phyloP scores from a whole-genome alignment of 2,329 filamentous ascomycete genomes.

The Diaporthe eres region DNA sequence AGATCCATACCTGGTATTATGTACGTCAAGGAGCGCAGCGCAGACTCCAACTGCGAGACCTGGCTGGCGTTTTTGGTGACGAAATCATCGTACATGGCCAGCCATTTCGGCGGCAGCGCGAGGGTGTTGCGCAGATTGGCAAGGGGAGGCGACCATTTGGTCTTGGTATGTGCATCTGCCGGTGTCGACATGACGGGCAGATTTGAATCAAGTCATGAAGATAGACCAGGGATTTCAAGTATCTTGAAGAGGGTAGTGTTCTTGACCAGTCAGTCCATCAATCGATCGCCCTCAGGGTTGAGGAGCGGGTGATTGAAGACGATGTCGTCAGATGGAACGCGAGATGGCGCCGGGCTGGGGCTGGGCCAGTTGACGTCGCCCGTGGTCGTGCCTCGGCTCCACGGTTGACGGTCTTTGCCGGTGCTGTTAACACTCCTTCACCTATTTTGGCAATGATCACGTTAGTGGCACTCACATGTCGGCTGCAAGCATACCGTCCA shows the following conservation, averaged over 20 bases:
- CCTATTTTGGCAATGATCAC: accelerated
- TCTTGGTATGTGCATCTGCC: conserved; percentile 40
- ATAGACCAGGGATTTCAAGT: neutral
- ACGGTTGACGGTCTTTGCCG: conserved; percentile 5
- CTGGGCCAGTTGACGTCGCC: conserved; percentile 7
- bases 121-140: conserved; percentile 60
- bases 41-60: conserved; percentile 95
- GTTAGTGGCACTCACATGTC: conserved; percentile 28
- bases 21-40: conserved; percentile 92
- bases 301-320: neutral
- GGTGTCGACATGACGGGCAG: conserved; percentile 39
- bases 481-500: neutral
- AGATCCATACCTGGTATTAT: conserved; percentile 83
- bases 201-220: conserved; percentile 31
- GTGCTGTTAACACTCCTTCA: neutral
- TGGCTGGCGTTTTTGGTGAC: conserved; percentile 95
- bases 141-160: conserved; percentile 42
- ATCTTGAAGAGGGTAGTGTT: neutral
- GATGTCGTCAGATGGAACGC: conserved; percentile 17
- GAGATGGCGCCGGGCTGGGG: conserved; percentile 15
- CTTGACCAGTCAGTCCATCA: neutral
- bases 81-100: conserved; percentile 86
- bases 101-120: conserved; percentile 74
- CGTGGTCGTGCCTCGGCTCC: conserved; percentile 25
- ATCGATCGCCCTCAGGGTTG: conserved; percentile 9